Evolutionary conservation across 2,329 filamentous ascomycete species (phyloP).

Genomic region (Neofusicoccum ribis): DNA sequence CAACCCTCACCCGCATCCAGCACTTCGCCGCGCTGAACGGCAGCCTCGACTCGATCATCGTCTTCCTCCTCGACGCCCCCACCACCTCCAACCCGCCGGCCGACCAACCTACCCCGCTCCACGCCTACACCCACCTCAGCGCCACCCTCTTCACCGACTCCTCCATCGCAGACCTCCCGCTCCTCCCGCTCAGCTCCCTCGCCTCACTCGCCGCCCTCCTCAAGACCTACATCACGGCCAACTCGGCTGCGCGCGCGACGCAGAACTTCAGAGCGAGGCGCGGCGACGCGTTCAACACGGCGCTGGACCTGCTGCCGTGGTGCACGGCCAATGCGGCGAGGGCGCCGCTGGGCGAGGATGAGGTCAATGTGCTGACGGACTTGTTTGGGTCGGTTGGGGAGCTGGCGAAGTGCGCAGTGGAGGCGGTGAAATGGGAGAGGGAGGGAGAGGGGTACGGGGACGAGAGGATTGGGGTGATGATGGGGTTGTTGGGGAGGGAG

Average conservation of each 20-base stretch:
- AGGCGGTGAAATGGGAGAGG: too few species aligned
- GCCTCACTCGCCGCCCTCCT: neutral
- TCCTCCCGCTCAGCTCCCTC: neutral
- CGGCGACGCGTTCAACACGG: slow-evolving; percentile 7
- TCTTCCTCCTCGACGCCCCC: slow-evolving; percentile 2
- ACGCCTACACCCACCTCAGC: slow-evolving; percentile 10
- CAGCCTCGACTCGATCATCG: neutral
- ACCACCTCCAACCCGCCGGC: neutral
- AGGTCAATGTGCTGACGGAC: slow-evolving; percentile 35
- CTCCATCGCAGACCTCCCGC: neutral
- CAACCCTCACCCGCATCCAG: slow-evolving; percentile 12
- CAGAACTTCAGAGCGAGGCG: neutral
- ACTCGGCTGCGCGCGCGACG: slow-evolving; percentile 10
- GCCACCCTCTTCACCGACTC: neutral
- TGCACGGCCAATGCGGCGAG: slow-evolving; percentile 28
- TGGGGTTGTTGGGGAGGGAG: slow-evolving; percentile 27
- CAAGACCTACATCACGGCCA: slow-evolving; percentile 1
- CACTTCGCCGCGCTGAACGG: slow-evolving; percentile 15
- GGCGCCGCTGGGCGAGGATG: slow-evolving; percentile 13
- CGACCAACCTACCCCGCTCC: neutral
- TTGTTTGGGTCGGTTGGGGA: slow-evolving; percentile 34
- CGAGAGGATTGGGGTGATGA: slow-evolving; percentile 21
- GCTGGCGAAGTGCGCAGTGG: slow-evolving; percentile 22
- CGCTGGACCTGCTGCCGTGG: slow-evolving; percentile 30
- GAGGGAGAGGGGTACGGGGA: slow-evolving; percentile 24